Conservation (phyloP, 192 early-diverging fungal species). For the Entrophospora sp. region DNA sequence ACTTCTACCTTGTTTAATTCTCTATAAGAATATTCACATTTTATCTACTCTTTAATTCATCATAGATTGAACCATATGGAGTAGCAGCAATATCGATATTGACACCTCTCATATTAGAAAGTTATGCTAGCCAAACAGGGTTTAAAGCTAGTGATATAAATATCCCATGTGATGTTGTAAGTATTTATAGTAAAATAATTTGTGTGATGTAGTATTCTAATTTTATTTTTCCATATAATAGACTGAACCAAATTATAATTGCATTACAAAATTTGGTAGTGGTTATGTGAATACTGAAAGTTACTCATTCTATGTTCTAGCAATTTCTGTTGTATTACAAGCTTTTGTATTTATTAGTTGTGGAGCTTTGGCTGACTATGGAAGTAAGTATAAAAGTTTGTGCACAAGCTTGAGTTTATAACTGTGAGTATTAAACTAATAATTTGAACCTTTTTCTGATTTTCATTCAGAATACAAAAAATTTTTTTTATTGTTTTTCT, state of each 20-base stretch:
- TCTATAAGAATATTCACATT: neutral
- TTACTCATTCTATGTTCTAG: slow-evolving; percentile 33
- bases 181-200: neutral
- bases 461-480: slow-evolving; percentile 30
- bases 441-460: neutral
- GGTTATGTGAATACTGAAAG: slow-evolving; percentile 27
- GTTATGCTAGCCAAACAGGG: neutral
- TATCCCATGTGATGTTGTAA: neutral
- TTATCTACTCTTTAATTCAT: too few relatives aligned
- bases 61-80: neutral
- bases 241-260: slow-evolving; percentile 11
- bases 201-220: neutral
- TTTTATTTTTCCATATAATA: neutral
- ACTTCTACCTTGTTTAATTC: neutral
- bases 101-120: slow-evolving; percentile 4
- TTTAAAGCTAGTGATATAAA: neutral
- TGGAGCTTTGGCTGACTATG: slow-evolving; percentile 39
- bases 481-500: too few relatives aligned
- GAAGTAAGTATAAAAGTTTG: slow-evolving; percentile 23
- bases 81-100: neutral
- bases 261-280: slow-evolving; percentile 23
- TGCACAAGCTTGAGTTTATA: too few relatives aligned
- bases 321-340: slow-evolving; percentile 36
- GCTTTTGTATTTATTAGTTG: slow-evolving; percentile 38
- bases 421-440: neutral